phyloP scores from a whole-genome alignment of 371 early-diverging fungal genomes.

The Apophysomyces sp. region DNA sequence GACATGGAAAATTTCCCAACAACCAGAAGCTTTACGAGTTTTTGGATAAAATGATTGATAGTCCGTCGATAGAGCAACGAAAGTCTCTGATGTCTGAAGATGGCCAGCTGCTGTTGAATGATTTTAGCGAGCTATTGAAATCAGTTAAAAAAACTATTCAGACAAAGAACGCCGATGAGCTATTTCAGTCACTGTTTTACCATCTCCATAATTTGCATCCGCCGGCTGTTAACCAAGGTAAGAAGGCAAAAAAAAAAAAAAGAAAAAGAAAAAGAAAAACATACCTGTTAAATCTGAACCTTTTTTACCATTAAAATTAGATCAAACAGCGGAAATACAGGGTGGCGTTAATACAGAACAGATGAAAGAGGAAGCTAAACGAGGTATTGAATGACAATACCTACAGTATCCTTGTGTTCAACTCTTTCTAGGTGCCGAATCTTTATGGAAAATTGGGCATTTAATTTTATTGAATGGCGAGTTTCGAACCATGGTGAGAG shows the following conservation, averaged over 20 bases:
- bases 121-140: slow-evolving; percentile 42
- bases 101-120: slow-evolving; percentile 46
- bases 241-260: slow-evolving; percentile 14
- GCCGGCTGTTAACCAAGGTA: slow-evolving; percentile 24
- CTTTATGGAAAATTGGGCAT: slow-evolving; percentile 40
- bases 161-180: slow-evolving; percentile 58
- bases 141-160: slow-evolving; percentile 42
- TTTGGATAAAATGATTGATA: slow-evolving; percentile 37
- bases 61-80: slow-evolving; percentile 40
- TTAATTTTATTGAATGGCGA: slow-evolving; percentile 52
- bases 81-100: slow-evolving; percentile 49
- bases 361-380: slow-evolving; percentile 24
- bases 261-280: too few relatives aligned
- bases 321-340: neutral
- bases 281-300: too few relatives aligned
- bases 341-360: neutral
- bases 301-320: too few relatives aligned
- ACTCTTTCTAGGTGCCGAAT: slow-evolving; percentile 29
- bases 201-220: slow-evolving; percentile 35
- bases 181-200: slow-evolving; percentile 61
- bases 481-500: slow-evolving; percentile 50
- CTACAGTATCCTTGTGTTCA: too few relatives aligned
- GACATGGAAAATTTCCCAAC: slow-evolving; percentile 61
- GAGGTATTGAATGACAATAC: slow-evolving; percentile 21
- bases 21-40: slow-evolving; percentile 55